Conservation (phyloP, 78 protist species). For the Dictyostelium citrinum region DNA sequence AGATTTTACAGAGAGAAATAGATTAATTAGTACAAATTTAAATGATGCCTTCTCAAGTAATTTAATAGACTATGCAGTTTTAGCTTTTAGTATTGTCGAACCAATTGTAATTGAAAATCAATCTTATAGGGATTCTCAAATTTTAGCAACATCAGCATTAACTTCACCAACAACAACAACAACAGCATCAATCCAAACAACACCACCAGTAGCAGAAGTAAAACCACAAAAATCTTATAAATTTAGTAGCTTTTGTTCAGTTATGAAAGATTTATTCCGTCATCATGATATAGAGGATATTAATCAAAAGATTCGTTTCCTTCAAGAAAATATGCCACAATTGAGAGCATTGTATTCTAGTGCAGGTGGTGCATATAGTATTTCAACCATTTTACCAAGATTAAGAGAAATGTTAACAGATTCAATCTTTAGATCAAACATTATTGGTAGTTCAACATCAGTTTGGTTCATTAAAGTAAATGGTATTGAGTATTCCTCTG, state of each 20-base stretch:
- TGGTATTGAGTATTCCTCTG: slow-evolving; percentile 5
- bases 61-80: slow-evolving; percentile 8
- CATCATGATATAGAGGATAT: not conserved
- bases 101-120: not conserved
- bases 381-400: slow-evolving; percentile 2
- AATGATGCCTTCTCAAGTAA: slow-evolving; percentile 4
- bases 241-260: not conserved
- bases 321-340: not conserved
- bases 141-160: not conserved
- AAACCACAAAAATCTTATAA: not conserved
- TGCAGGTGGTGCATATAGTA: slow-evolving; percentile 31
- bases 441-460: not conserved
- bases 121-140: not conserved
- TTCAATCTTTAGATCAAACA: slow-evolving; percentile 3
- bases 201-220: too few relatives aligned
- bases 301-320: not conserved
- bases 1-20: not conserved
- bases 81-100: not conserved
- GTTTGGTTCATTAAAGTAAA: slow-evolving; percentile 9
- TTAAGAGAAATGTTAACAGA: not conserved
- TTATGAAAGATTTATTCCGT: not conserved
- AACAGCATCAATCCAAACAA: not conserved
- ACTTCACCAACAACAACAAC: not conserved
- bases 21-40: slow-evolving; percentile 29
- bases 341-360: not conserved